These are phyloP conservation scores for Xenosphaeropsis pyriputrescens DNA, from an alignment of 2,329 filamentous ascomycete genomes.

Conservation along the genomic window DNA sequence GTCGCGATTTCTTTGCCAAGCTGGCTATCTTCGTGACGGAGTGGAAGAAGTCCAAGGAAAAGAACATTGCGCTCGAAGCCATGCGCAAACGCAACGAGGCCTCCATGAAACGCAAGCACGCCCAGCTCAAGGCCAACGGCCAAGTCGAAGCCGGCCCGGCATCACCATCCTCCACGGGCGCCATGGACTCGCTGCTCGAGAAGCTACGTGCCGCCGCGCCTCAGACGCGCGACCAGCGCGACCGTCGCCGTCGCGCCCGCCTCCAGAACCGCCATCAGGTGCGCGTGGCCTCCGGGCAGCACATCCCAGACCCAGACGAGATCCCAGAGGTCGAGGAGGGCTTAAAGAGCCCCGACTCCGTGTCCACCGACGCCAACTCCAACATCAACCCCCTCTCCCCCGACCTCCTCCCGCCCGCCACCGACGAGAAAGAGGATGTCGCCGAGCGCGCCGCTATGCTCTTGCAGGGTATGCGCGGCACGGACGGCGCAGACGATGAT, in stretches of 20 bases:
- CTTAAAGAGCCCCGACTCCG: constrained; percentile 31
- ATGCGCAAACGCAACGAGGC: constrained; percentile 73
- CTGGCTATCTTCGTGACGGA: constrained; percentile 79
- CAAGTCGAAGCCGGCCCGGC: constrained; percentile 29
- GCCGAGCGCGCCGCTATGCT: constrained; percentile 73
- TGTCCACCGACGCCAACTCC: constrained; percentile 18
- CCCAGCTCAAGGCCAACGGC: constrained; percentile 44
- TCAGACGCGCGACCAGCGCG: constrained; percentile 76
- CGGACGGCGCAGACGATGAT: constrained; percentile 32
- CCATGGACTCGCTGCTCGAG: constrained; percentile 91
- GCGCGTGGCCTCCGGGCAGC: constrained; percentile 75
- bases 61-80: constrained; percentile 78
- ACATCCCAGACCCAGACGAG: constrained; percentile 63
- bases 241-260: constrained; percentile 71
- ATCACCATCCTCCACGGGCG: constrained; percentile 64
- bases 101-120: constrained; percentile 78
- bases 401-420: constrained; percentile 6
- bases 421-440: constrained; percentile 44
- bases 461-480: constrained; percentile 67
- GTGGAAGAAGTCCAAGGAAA: constrained; percentile 92
- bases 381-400: constrained; percentile 15
- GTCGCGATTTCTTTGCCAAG: constrained; percentile 90
- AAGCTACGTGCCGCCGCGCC: constrained; percentile 89
- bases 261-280: constrained; percentile 86
- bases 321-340: constrained; percentile 40